phyloP scores from a whole-genome alignment of 352 stramenopile genomes.

The Phytopythium kandeliae region DNA sequence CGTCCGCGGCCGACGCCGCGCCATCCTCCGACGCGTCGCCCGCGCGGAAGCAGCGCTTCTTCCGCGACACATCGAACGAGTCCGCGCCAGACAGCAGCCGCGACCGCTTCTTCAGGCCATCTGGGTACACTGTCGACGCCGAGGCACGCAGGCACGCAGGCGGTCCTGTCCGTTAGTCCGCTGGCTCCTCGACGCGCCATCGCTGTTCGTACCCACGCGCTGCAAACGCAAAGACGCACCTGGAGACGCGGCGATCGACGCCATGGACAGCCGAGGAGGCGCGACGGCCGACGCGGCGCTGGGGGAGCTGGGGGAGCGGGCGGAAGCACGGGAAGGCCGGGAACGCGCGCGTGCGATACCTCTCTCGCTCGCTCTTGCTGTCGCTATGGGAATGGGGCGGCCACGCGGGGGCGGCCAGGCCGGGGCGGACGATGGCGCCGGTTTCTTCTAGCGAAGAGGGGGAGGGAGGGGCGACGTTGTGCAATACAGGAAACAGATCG shows the following conservation, averaged over 20 bases:
- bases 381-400: background rate
- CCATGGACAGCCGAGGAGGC: no score
- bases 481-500: no score
- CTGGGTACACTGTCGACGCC: constrained; percentile 26
- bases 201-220: background rate
- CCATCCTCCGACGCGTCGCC: constrained; percentile 6
- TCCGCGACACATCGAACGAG: constrained; percentile 46
- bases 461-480: background rate
- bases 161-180: no score
- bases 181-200: no score
- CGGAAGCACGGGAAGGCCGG: background rate
- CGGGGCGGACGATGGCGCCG: background rate
- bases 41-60: constrained; percentile 52
- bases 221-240: constrained; percentile 9
- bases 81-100: constrained; percentile 33
- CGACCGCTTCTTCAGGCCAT: constrained; percentile 74
- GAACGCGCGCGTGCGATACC: background rate
- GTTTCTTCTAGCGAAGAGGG: background rate
- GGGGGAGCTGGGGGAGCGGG: background rate
- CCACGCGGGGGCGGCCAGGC: no score
- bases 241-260: constrained; percentile 70
- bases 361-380: background rate
- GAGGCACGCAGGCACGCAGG: background rate
- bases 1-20: constrained; percentile 28
- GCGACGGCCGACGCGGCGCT: no score